phyloP scores from a whole-genome alignment of 768 basidiomycete genomes.

The Rubroboletus satanas region DNA sequence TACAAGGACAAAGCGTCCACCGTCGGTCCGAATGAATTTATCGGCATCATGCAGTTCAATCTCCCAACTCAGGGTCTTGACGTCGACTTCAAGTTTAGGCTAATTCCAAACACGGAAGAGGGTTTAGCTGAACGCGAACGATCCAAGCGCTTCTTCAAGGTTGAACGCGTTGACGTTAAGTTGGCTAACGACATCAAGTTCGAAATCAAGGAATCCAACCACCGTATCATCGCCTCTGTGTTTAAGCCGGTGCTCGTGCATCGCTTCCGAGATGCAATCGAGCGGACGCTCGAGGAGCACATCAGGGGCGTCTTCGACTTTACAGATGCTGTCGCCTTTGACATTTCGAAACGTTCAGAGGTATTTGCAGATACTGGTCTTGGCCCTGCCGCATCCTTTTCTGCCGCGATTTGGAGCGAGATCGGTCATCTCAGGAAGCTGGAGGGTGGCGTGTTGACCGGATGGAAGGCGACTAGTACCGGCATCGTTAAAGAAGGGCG shows the following conservation, averaged over 20 bases:
- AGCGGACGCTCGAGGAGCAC: conserved; percentile 55
- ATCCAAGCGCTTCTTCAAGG: conserved; percentile 49
- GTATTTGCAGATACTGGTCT: conserved; percentile 67
- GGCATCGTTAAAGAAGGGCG: conserved; percentile 56
- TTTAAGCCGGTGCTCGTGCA: conserved; percentile 60
- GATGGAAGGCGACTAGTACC: conserved; percentile 56
- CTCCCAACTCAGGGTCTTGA: conserved; percentile 68
- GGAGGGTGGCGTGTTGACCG: conserved; percentile 35
- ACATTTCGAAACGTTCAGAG: conserved; percentile 51
- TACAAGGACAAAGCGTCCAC: conserved; percentile 59
- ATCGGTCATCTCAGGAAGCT: conserved; percentile 50
- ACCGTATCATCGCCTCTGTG: conserved; percentile 54
- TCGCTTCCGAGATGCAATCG: conserved; percentile 57
- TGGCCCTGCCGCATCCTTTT: conserved; percentile 42
- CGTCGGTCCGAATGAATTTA: conserved; percentile 53
- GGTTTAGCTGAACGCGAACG: conserved; percentile 44
- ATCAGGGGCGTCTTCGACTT: conserved; percentile 49
- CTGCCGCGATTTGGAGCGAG: conserved; percentile 70
- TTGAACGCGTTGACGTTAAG: conserved; percentile 53
- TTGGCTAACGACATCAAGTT: conserved; percentile 56
- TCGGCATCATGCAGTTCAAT: conserved; percentile 56
- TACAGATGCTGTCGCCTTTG: conserved; percentile 55
- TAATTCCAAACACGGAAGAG: conserved; percentile 49
- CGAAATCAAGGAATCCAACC: conserved; percentile 58
- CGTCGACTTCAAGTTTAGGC: conserved; percentile 60